A percentile compares a stretch with the other conserved stretches of the same genome.
These are phyloP conservation scores for Diaporthe citri DNA, from an alignment of 2,329 filamentous ascomycete genomes.

Conservation along the genomic window DNA sequence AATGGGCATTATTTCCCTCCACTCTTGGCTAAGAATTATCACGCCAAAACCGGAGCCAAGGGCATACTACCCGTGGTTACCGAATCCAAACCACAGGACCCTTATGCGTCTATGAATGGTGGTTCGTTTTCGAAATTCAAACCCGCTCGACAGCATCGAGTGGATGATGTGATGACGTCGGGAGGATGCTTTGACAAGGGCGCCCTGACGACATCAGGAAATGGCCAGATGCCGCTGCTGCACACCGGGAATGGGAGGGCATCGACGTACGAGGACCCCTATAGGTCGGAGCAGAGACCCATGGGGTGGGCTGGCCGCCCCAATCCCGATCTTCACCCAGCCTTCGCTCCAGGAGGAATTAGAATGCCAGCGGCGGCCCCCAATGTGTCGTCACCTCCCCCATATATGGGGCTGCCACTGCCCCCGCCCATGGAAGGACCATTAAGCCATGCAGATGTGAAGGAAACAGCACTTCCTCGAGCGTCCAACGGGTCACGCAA, in stretches of 20 bases:
- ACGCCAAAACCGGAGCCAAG: background rate
- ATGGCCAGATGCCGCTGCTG: no score
- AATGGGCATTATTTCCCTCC: background rate
- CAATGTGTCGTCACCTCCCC: no score
- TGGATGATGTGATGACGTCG: background rate
- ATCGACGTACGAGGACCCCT: no score
- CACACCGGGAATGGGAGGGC: no score
- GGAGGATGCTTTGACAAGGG: background rate
- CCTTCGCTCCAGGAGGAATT: no score
- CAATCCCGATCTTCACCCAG: no score
- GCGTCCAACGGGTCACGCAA: background rate
- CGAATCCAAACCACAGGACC: background rate
- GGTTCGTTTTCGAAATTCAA: background rate
- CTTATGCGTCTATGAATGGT: background rate
- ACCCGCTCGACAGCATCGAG: background rate
- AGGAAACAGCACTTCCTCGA: background rate
- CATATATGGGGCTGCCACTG: no score
- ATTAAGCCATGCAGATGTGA: no score
- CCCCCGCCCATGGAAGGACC: no score
- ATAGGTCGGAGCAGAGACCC: no score
- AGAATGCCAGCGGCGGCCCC: no score
- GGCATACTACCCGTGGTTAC: background rate
- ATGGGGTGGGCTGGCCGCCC: no score
- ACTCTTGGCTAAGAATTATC: background rate
- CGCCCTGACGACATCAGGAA: background rate